Evolutionary conservation across 202 grass and related monocot genomes (phyloP).

Genomic region (Zizania palustris): DNA sequence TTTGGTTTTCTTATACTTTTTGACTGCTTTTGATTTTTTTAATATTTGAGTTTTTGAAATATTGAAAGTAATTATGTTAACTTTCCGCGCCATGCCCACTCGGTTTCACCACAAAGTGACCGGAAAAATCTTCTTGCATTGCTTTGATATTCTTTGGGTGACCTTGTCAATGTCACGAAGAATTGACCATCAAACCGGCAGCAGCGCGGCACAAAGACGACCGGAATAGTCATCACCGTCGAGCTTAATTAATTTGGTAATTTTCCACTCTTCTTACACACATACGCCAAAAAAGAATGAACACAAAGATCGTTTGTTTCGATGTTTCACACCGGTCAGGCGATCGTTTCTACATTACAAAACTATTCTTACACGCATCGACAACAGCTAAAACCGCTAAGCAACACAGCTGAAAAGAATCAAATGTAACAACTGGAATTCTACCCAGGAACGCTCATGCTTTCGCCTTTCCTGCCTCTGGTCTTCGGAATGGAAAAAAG

Average conservation of each 20-base stretch:
- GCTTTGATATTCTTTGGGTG: too few relatives aligned
- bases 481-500: slow-evolving; percentile 13
- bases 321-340: slow-evolving; percentile 26
- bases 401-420: slow-evolving; percentile 16
- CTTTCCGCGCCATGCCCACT: too few relatives aligned
- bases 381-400: slow-evolving; percentile 36
- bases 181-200: not conserved
- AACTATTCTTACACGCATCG: slow-evolving; percentile 47
- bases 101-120: too few relatives aligned
- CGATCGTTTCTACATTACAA: slow-evolving; percentile 39
- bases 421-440: slow-evolving; percentile 28
- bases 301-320: slow-evolving; percentile 37
- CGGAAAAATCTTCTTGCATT: too few relatives aligned
- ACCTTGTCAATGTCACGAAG: too few relatives aligned
- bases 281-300: slow-evolving; percentile 7
- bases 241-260: not conserved
- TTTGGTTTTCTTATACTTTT: too few relatives aligned
- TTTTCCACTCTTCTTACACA: not conserved
- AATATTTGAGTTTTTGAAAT: too few relatives aligned
- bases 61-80: too few relatives aligned
- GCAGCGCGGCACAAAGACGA: too few relatives aligned
- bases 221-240: too few relatives aligned
- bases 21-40: too few relatives aligned
- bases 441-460: slow-evolving; percentile 15
- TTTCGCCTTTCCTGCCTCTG: slow-evolving; percentile 34